These are phyloP conservation scores for Penicillium sp. DNA, from an alignment of 2,329 filamentous ascomycete genomes.

Conservation along the genomic window DNA sequence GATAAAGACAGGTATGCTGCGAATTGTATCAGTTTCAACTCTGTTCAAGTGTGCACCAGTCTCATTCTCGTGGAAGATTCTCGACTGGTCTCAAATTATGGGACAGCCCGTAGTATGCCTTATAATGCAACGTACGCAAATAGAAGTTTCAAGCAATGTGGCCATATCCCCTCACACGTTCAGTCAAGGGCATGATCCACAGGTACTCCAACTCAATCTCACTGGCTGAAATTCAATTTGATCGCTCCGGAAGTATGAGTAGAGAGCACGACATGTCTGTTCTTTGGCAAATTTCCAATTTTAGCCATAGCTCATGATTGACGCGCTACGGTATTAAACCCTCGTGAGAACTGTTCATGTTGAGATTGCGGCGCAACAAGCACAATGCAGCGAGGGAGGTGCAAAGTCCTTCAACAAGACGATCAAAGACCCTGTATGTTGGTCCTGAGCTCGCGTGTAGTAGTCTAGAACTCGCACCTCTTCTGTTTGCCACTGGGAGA, in stretches of 20 bases:
- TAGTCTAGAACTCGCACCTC: no score
- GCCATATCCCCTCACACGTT: neutral
- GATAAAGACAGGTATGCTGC: neutral
- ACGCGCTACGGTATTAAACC: no score
- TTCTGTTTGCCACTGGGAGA: no score
- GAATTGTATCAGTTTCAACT: neutral
- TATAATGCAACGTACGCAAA: neutral
- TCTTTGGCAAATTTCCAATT: neutral
- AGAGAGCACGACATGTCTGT: neutral
- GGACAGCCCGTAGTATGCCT: neutral
- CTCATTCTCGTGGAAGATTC: neutral
- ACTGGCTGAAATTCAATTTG: neutral
- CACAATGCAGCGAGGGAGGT: no score
- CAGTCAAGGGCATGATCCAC: neutral
- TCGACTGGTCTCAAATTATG: neutral
- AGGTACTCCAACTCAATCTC: neutral
- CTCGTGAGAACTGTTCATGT: no score
- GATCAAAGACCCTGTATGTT: no score
- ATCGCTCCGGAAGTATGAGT: neutral
- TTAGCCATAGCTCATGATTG: neutral
- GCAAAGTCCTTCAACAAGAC: no score
- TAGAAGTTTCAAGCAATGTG: constrained; percentile 1
- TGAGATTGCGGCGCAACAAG: no score
- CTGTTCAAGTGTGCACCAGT: neutral
- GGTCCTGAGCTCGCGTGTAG: no score